A percentile compares a stretch with the other conserved stretches of the same genome.
Conservation (phyloP, 176 grass and related monocot species). For the Cocos nucifera region DNA sequence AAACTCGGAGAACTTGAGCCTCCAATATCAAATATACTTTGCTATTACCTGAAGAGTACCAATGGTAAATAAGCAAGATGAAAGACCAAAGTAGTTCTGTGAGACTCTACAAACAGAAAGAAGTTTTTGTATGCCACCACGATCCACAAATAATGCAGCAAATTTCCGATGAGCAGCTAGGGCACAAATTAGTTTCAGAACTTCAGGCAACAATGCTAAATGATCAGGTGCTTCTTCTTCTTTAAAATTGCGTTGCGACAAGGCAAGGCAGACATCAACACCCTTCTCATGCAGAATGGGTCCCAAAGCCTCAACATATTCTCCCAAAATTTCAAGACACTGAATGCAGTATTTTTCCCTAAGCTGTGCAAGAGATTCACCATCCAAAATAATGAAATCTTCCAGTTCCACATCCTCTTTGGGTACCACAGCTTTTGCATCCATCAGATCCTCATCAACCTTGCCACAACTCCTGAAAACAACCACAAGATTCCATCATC, state of each 20-base stretch:
- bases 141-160: slow-evolving; percentile 86
- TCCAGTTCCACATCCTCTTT: slow-evolving; percentile 58
- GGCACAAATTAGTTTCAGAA: slow-evolving; percentile 79
- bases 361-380: slow-evolving; percentile 46
- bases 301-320: slow-evolving; percentile 94
- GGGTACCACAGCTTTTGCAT: slow-evolving; percentile 35
- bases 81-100: slow-evolving; percentile 77
- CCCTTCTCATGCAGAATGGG: slow-evolving; percentile 96
- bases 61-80: slow-evolving; percentile 87
- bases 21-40: slow-evolving; percentile 5
- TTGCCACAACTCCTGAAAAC: slow-evolving; percentile 37
- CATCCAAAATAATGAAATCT: slow-evolving; percentile 63
- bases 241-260: slow-evolving; percentile 72
- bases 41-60: slow-evolving; percentile 82
- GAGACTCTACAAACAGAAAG: slow-evolving; percentile 57
- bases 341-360: slow-evolving; percentile 93
- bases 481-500: too few species aligned
- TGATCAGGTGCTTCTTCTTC: slow-evolving; percentile 32
- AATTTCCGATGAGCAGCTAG: slow-evolving; percentile 89
- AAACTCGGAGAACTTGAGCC: not conserved
- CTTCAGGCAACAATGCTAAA: slow-evolving; percentile 55
- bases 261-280: slow-evolving; percentile 82
- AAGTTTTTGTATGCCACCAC: slow-evolving; percentile 94
- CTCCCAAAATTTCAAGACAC: slow-evolving; percentile 77
- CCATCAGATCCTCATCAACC: slow-evolving; percentile 19